phyloP scores from a whole-genome alignment of 164 flowering plant species.

The Liriodendron chinense region DNA sequence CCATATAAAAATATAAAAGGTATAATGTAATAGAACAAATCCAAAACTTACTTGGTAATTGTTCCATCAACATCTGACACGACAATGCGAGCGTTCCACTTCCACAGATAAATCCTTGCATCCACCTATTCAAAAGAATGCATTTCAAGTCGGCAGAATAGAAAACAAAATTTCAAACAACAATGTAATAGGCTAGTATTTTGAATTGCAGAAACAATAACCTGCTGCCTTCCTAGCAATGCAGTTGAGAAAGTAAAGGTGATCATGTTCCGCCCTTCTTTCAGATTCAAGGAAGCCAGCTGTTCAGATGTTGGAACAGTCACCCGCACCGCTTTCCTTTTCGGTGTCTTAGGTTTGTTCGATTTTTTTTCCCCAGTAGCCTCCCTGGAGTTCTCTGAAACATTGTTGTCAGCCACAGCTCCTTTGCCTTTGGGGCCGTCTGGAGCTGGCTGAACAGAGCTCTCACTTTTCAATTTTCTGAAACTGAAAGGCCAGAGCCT shows the following conservation, averaged over 20 bases:
- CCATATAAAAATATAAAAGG: not conserved
- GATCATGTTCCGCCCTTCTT: slow-evolving; percentile 71
- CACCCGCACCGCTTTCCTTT: slow-evolving; percentile 32
- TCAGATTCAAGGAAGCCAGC: slow-evolving; percentile 73
- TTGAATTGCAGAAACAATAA: slow-evolving; percentile 16
- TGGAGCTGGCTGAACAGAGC: slow-evolving; percentile 20
- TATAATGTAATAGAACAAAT: not conserved
- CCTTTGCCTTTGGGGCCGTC: slow-evolving; percentile 16
- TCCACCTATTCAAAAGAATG: slow-evolving; percentile 62
- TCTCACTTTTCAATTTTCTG: slow-evolving; percentile 37
- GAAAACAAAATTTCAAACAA: not conserved
- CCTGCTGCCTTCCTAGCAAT: slow-evolving; percentile 95
- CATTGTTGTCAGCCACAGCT: slow-evolving; percentile 25
- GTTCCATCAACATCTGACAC: slow-evolving; percentile 99
- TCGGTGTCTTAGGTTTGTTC: slow-evolving; percentile 24
- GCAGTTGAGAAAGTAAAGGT: slow-evolving; percentile 87
- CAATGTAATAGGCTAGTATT: not conserved
- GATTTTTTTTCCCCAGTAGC: slow-evolving; percentile 15
- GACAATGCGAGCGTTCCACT: slow-evolving; percentile 86
- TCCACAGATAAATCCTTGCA: slow-evolving; percentile 92
- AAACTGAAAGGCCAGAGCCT: slow-evolving; percentile 64
- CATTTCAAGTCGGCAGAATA: slow-evolving; percentile 1
- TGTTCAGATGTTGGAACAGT: slow-evolving; percentile 80
- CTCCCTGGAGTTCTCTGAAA: slow-evolving; percentile 18
- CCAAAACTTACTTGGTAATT: slow-evolving; percentile 69